Conservation (phyloP, 208 protist species). For the Naegleria lovaniensis region DNA sequence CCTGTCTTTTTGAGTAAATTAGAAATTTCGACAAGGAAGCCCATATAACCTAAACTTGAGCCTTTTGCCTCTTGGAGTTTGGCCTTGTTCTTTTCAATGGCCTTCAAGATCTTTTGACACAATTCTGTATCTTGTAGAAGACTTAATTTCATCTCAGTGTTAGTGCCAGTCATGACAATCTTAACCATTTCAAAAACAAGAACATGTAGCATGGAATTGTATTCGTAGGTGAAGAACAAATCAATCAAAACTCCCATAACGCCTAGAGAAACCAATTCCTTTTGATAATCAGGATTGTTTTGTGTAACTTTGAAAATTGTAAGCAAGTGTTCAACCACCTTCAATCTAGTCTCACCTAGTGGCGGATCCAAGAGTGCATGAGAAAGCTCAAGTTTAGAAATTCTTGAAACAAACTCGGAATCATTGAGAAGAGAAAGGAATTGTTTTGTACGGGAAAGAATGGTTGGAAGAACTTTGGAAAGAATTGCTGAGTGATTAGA, state of each 20-base stretch:
- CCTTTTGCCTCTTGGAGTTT: neutral
- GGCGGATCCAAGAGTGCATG: neutral
- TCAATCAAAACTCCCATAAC: neutral
- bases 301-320: neutral
- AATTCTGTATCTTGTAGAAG: neutral
- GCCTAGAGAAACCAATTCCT: neutral
- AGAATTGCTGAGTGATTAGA: neutral
- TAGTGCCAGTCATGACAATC: neutral
- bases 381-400: neutral
- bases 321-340: neutral
- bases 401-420: neutral
- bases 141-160: neutral
- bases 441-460: conserved; percentile 6
- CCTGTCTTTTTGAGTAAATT: neutral
- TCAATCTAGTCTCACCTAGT: conserved; percentile 2
- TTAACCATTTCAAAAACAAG: neutral
- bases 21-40: neutral
- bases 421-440: neutral
- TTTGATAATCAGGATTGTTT: neutral
- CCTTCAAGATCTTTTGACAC: neutral
- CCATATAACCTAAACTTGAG: neutral
- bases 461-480: neutral
- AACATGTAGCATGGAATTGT: neutral
- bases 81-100: neutral
- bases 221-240: conserved; percentile 6